Evolutionary conservation across 2,329 filamentous ascomycete genomes (phyloP), one percentile per base, ranked within the genome.

Genomic region (Neurospora crassa): DNA sequence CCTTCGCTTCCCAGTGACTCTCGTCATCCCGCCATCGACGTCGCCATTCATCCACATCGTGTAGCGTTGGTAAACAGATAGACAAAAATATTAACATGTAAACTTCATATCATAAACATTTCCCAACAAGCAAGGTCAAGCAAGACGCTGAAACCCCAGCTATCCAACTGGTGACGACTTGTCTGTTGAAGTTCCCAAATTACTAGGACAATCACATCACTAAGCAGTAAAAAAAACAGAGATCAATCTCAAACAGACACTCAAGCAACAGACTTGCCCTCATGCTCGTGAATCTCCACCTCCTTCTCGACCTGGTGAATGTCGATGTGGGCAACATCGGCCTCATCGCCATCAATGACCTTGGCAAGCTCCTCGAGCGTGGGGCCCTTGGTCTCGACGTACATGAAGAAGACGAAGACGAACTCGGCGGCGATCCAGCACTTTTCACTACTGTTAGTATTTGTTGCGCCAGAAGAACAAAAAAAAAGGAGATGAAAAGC

Each of bases 361-460:
- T 87, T 88, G 77, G 87, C 88, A 68, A 91, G 84, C 79, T 91
- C 88, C 80, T 91, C 89, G 43, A 91, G 87, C 20, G 89, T 90
- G 2, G 87, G 86, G 41, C 88, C 88, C 74, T 84, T 85, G 47
- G 89, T 91, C 81, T 91, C 89, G 74, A 90, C 80, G 76, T 83
- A 84, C 81, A 84, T 83, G 78, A 83, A 85, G 79, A 86, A 88
- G 73, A 88, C 83, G 77, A 87, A 86, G 76, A 78, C 80, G 70
- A 88, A 79, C 79, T 88, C 86, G 77, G 85, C 74, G 77, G 84
- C 83, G 78, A 88, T 85, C 86, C 86, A 88, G 80, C 83, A 81
- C 78, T 34, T 24, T 6, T 45, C 1, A 43, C 3, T 3, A 16
- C n/a, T 18, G 41, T 42, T 7, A 42, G 40, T 5, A 42, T 14